Evolutionary conservation across 129 eudicot species (phyloP).

Genomic region (Chrysanthemum lavandulifolium): DNA sequence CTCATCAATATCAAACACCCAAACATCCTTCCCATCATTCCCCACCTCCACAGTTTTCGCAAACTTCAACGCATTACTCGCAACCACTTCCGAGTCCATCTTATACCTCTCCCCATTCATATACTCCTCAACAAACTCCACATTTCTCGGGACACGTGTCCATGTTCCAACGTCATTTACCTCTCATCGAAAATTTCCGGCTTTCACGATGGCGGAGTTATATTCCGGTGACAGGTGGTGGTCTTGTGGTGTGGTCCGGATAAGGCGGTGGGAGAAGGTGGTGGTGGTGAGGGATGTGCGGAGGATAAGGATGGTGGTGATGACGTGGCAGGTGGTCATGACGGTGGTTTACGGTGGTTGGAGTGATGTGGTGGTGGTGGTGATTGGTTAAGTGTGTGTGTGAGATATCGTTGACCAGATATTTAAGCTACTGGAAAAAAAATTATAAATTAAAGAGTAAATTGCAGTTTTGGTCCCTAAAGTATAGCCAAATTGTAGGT

Average conservation of each 20-base stretch:
- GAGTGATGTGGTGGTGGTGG: too few species aligned
- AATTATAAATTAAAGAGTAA: too few species aligned
- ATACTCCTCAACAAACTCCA: slow-evolving; percentile 54
- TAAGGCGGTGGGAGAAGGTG: not conserved
- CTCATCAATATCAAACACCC: slow-evolving; percentile 93
- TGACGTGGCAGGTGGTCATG: too few species aligned
- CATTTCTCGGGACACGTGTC: slow-evolving; percentile 45
- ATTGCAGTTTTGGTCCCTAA: too few species aligned
- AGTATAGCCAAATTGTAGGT: too few species aligned
- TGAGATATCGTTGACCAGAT: too few species aligned
- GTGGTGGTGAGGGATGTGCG: not conserved
- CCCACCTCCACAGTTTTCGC: slow-evolving; percentile 42
- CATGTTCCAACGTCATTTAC: slow-evolving; percentile 63
- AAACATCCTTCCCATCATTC: slow-evolving; percentile 70
- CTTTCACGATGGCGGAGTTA: slow-evolving; percentile 50
- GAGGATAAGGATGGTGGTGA: too few species aligned
- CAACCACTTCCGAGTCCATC: slow-evolving; percentile 58
- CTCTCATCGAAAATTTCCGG: slow-evolving; percentile 78
- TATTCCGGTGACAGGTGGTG: slow-evolving; percentile 10
- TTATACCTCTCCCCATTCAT: slow-evolving; percentile 51
- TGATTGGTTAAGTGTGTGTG: too few species aligned
- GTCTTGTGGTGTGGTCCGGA: not conserved
- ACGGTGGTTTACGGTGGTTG: too few species aligned
- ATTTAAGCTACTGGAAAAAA: too few species aligned
- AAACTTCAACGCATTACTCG: slow-evolving; percentile 43